Percentiles rank a stretch among this genome's conserved stretches.
Evolutionary conservation across 257 asterid genomes (phyloP).

Genomic region (Scutellaria galericulata): DNA sequence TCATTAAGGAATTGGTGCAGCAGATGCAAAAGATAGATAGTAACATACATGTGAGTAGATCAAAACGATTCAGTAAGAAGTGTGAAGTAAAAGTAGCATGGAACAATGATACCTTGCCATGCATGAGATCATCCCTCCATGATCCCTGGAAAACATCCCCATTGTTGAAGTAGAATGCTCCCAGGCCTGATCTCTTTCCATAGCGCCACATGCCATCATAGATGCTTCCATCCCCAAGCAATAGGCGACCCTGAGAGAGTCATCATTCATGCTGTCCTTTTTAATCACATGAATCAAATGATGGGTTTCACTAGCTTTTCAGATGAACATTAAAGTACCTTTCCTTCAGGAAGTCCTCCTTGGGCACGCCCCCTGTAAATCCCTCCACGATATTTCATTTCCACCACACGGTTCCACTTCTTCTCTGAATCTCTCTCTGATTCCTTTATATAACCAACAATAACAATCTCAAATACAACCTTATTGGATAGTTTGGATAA

Average conservation of each 20-base stretch:
- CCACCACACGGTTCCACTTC: conserved; percentile 84
- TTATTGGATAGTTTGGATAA: conserved; percentile 10
- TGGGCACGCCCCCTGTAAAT: conserved; percentile 80
- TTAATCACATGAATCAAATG: conserved; percentile 21
- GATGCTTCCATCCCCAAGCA: conserved; percentile 83
- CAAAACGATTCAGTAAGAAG: conserved; percentile 2
- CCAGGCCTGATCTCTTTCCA: conserved; percentile 90
- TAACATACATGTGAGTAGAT: not conserved
- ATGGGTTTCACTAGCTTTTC: conserved; percentile 25
- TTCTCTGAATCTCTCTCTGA: conserved; percentile 87
- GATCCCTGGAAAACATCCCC: conserved; percentile 95
- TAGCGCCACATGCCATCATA: conserved; percentile 97
- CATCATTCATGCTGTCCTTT: conserved; percentile 22
- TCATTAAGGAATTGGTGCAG: conserved; percentile 10
- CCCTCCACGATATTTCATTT: conserved; percentile 93
- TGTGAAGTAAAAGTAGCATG: conserved; percentile 7
- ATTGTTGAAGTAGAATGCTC: conserved; percentile 83
- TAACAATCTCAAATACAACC: conserved; percentile 24
- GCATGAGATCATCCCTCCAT: conserved; percentile 99
- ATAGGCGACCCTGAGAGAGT: conserved; percentile 74
- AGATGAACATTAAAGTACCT: conserved; percentile 57
- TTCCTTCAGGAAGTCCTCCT: conserved; percentile 99
- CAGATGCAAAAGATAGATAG: not conserved
- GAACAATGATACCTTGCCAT: conserved; percentile 76
- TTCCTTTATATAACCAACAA: conserved; percentile 58